phyloP scores from a whole-genome alignment of 176 grass and related monocot genomes.

The Aegilops umbellulata region DNA sequence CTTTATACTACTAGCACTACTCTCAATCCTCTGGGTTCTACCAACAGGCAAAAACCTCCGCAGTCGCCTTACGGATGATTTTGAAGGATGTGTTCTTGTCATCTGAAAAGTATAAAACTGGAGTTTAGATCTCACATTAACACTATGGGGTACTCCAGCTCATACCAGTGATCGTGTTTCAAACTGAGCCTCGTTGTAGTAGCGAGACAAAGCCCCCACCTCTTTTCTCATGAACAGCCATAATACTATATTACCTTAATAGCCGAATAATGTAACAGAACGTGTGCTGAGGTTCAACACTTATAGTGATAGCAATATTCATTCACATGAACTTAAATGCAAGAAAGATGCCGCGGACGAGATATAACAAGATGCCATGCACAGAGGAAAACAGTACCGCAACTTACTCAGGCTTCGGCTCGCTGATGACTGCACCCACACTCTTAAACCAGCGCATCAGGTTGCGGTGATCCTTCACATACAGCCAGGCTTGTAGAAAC shows the following conservation, averaged over 20 bases:
- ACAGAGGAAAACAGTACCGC: not conserved
- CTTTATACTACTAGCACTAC: slow-evolving; percentile 8
- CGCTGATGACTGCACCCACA: slow-evolving; percentile 59
- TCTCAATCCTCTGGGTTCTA: not conserved
- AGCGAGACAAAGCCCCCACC: not conserved
- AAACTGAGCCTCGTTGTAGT: not conserved
- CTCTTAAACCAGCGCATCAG: slow-evolving; percentile 90
- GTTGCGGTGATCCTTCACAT: slow-evolving; percentile 96
- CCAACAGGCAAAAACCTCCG: not conserved
- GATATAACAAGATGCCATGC: not conserved
- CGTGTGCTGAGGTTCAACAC: not conserved
- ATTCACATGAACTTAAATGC: not conserved
- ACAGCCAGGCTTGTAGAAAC: slow-evolving; percentile 97
- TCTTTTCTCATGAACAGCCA: not conserved
- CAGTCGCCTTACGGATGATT: not conserved
- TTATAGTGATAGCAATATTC: not conserved
- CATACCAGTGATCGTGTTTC: no score
- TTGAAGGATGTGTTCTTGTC: not conserved
- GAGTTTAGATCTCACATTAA: not conserved
- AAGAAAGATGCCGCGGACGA: not conserved
- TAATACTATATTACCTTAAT: not conserved
- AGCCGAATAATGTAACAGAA: not conserved
- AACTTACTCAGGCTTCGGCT: slow-evolving; percentile 57
- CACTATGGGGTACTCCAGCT: not conserved
- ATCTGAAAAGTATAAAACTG: slow-evolving; percentile 22